Conservation (phyloP, 2,329 filamentous ascomycete genomes). For the Paradendryphiella salina region DNA sequence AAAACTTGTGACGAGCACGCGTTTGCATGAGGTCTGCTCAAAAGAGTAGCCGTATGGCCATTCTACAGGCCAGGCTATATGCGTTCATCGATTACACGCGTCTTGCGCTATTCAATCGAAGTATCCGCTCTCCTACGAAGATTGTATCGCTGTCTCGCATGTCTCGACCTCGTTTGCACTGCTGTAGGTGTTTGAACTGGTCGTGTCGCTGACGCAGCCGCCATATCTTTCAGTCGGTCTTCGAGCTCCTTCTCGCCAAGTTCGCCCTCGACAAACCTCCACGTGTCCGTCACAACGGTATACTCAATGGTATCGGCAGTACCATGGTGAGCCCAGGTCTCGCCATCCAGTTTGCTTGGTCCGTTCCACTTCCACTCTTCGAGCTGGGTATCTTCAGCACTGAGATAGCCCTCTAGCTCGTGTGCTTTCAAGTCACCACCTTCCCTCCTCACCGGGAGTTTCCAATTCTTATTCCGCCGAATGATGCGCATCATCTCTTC, state of each 20-base stretch:
- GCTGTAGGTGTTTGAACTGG: too few species aligned
- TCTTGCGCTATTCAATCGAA: too few species aligned
- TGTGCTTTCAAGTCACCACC: neutral
- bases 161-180: too few species aligned
- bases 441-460: slow-evolving; percentile 6
- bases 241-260: slow-evolving; percentile 1
- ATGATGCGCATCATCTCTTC: slow-evolving; percentile 20
- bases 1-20: too few species aligned
- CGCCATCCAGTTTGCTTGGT: slow-evolving; percentile 13
- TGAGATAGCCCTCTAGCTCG: slow-evolving; percentile 12
- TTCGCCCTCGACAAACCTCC: slow-evolving; percentile 9
- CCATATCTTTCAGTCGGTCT: neutral
- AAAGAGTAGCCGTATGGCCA: too few species aligned
- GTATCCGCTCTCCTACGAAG: too few species aligned
- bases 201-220: too few species aligned
- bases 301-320: slow-evolving; percentile 11
- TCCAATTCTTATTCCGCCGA: slow-evolving; percentile 15
- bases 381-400: slow-evolving; percentile 11
- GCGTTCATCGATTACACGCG: too few species aligned
- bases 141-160: too few species aligned
- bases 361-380: slow-evolving; percentile 19
- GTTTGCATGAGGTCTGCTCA: too few species aligned
- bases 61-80: too few species aligned
- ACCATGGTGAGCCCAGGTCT: slow-evolving; percentile 9
- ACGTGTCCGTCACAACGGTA: slow-evolving; percentile 13